These are phyloP conservation scores for Fennellomyces sp. DNA, from an alignment of 371 early-diverging fungal species.

Conservation along the genomic window DNA sequence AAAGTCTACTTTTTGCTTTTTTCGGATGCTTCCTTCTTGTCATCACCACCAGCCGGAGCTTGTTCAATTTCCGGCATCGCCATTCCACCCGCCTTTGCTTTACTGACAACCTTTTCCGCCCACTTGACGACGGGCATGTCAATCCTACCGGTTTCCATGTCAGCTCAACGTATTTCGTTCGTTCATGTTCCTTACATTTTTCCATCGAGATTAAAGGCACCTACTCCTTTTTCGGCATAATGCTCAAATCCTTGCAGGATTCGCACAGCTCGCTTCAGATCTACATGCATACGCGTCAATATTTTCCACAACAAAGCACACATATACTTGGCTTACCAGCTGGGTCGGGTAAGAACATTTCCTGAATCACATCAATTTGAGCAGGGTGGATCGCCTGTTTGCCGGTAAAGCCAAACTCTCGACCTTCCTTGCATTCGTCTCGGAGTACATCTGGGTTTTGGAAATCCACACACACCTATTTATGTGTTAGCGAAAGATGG, in stretches of 20 bases:
- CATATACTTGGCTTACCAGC: constrained; percentile 46
- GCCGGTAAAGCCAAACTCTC: constrained; percentile 91
- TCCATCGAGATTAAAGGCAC: constrained; percentile 90
- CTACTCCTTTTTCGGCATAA: constrained; percentile 72
- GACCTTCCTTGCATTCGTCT: constrained; percentile 87
- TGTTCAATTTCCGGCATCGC: constrained; percentile 37
- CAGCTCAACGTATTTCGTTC: neutral
- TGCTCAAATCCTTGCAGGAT: constrained; percentile 71
- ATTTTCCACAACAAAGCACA: neutral
- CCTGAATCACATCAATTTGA: constrained; percentile 85
- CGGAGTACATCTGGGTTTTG: constrained; percentile 63
- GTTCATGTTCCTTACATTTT: constrained; percentile 73
- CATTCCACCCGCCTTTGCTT: constrained; percentile 60
- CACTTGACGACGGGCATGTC: constrained; percentile 75
- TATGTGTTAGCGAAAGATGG: neutral
- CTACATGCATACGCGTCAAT: too few relatives aligned
- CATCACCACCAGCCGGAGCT: too few relatives aligned
- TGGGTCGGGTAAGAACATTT: constrained; percentile 72
- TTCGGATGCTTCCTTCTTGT: neutral
- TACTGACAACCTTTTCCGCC: constrained; percentile 65
- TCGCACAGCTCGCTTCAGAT: constrained; percentile 62
- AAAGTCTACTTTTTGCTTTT: neutral
- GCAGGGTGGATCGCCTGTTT: constrained; percentile 95
- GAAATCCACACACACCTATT: constrained; percentile 84
- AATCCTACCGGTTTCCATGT: constrained; percentile 42